Evolutionary conservation across 495 filamentous ascomycete species (phyloP).

Genomic region (Penicillium maclennaniae): DNA sequence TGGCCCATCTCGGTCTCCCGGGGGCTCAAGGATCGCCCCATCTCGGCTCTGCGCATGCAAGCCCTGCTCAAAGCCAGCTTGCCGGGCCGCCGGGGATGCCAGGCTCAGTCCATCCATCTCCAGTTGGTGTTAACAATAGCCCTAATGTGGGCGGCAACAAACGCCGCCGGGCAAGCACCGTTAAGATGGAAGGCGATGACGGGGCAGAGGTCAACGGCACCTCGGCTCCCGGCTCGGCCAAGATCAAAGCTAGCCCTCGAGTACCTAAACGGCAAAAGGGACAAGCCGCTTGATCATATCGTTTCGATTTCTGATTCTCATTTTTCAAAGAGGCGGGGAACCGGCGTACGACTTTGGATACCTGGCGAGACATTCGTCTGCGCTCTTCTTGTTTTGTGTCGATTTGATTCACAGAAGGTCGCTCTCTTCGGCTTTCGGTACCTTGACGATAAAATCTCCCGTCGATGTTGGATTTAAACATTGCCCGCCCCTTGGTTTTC

Average conservation of each 20-base stretch:
- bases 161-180: constrained; percentile 68
- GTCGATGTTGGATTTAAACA: constrained; percentile 19
- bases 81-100: constrained; percentile 59
- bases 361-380: constrained; percentile 20
- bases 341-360: constrained; percentile 35
- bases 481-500: background rate
- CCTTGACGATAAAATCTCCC: constrained; percentile 22
- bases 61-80: constrained; percentile 43
- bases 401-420: constrained; percentile 16
- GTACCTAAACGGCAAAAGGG: constrained; percentile 56
- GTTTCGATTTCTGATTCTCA: constrained; percentile 11
- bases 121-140: constrained; percentile 79
- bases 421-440: constrained; percentile 18
- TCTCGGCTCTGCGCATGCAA: constrained; percentile 45
- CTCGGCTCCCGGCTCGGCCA: constrained; percentile 33
- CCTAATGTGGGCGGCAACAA: constrained; percentile 71
- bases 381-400: constrained; percentile 16
- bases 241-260: constrained; percentile 56
- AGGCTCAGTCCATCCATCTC: constrained; percentile 63
- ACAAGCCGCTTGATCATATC: constrained; percentile 19
- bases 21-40: constrained; percentile 42
- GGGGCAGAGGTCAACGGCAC: constrained; percentile 50
- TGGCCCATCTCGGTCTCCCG: constrained; percentile 47
- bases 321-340: constrained; percentile 30
- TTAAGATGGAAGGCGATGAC: constrained; percentile 72